Percentiles rank a stretch among this genome's conserved stretches.
These are phyloP conservation scores for Leccinum subrobustum DNA, from an alignment of 1,284 basidiomycete genomes.

Conservation along the genomic window DNA sequence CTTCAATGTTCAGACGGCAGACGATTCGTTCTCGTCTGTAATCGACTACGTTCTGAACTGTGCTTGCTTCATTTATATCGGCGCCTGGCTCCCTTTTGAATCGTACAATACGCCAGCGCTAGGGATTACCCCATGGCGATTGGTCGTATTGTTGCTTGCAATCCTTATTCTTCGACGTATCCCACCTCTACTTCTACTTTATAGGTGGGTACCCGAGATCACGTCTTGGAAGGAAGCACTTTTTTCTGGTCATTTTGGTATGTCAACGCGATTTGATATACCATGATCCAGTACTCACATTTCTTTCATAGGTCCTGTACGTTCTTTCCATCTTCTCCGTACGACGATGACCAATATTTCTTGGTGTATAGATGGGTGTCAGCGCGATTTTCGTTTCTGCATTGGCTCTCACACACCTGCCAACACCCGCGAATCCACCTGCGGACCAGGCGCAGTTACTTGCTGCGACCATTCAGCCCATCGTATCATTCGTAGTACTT, in stretches of 20 bases:
- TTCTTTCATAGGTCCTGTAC: conserved; percentile 50
- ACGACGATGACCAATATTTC: not conserved
- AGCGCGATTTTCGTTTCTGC: conserved; percentile 86
- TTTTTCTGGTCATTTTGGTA: conserved; percentile 88
- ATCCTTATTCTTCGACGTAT: conserved; percentile 77
- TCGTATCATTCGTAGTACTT: conserved; percentile 83
- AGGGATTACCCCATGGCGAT: conserved; percentile 72
- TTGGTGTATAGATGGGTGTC: conserved; percentile 62
- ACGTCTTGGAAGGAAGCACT: conserved; percentile 74
- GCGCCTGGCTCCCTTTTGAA: conserved; percentile 83
- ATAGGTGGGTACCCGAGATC: conserved; percentile 85
- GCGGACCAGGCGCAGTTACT: conserved; percentile 68
- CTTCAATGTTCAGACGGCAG: conserved; percentile 84
- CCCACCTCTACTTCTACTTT: conserved; percentile 71
- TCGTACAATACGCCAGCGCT: conserved; percentile 62
- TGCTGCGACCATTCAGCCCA: conserved; percentile 69
- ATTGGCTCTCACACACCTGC: conserved; percentile 68
- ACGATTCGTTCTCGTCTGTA: conserved; percentile 85
- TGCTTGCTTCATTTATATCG: conserved; percentile 87
- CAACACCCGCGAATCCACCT: conserved; percentile 57
- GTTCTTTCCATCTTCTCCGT: conserved; percentile 21
- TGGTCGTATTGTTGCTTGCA: conserved; percentile 63
- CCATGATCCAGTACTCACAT: conserved; percentile 3
- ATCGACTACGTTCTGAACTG: conserved; percentile 87
- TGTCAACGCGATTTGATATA: not conserved